Evolutionary conservation across 768 basidiomycete genomes (phyloP).

Genomic region (Kwoniella mangroviensis): DNA sequence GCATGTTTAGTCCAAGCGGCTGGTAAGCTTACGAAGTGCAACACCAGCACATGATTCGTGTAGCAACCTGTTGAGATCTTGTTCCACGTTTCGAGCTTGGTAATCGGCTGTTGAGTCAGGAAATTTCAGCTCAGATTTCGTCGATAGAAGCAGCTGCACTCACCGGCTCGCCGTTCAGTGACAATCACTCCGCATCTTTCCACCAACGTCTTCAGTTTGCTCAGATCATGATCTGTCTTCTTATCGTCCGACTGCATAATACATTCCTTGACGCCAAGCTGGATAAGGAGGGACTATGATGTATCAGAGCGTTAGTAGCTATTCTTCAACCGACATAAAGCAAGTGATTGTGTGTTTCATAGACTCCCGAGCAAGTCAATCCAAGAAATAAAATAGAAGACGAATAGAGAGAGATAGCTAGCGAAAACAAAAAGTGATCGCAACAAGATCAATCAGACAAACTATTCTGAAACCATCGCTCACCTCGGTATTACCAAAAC

Average conservation of each 20-base stretch:
- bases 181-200: slow-evolving; percentile 89
- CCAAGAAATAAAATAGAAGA: too few species aligned
- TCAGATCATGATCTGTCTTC: slow-evolving; percentile 73
- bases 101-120: slow-evolving; percentile 72
- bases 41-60: slow-evolving; percentile 61
- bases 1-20: too few species aligned
- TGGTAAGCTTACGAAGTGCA: too few species aligned
- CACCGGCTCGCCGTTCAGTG: slow-evolving; percentile 86
- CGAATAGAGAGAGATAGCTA: too few species aligned
- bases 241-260: slow-evolving; percentile 65
- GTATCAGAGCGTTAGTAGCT: neutral
- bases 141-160: slow-evolving; percentile 3
- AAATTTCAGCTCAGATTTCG: neutral
- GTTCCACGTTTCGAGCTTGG: slow-evolving; percentile 73
- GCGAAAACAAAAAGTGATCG: too few species aligned
- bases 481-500: slow-evolving; percentile 95
- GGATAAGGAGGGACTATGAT: slow-evolving; percentile 84
- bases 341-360: too few species aligned
- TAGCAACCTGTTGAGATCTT: slow-evolving; percentile 76
- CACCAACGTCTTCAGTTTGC: slow-evolving; percentile 80
- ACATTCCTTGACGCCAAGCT: slow-evolving; percentile 96
- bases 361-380: too few species aligned
- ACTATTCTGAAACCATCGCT: slow-evolving; percentile 11
- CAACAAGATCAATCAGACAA: too few species aligned
- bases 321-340: too few species aligned